Evolutionary conservation across 2,329 filamentous ascomycete genomes (phyloP).

Genomic region (Hypomyces perniciosus): DNA sequence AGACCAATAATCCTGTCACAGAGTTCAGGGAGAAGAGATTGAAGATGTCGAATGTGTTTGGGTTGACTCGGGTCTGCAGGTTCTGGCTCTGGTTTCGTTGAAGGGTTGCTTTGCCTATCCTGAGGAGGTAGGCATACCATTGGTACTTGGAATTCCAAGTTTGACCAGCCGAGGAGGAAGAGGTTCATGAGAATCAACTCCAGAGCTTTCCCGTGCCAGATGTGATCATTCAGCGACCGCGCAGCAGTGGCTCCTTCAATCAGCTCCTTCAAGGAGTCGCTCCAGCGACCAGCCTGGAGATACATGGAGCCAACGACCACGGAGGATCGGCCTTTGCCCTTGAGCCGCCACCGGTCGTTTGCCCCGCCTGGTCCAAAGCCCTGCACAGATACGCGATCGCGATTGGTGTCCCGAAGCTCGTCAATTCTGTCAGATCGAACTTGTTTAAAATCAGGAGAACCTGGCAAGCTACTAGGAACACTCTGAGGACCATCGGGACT

Average conservation of each 20-base stretch:
- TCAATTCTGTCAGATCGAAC: slow-evolving; percentile 36
- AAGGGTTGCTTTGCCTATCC: slow-evolving; percentile 38
- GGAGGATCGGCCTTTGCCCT: slow-evolving; percentile 71
- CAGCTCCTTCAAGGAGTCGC: slow-evolving; percentile 78
- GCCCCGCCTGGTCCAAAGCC: slow-evolving; percentile 68
- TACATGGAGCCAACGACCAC: slow-evolving; percentile 81
- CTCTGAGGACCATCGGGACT: slow-evolving; percentile 43
- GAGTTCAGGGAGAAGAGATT: slow-evolving; percentile 62
- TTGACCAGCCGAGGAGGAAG: slow-evolving; percentile 76
- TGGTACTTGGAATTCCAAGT: slow-evolving; percentile 75
- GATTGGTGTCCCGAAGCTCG: slow-evolving; percentile 43
- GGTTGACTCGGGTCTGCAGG: slow-evolving; percentile 39
- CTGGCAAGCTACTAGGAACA: slow-evolving; percentile 27
- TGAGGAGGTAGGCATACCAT: slow-evolving; percentile 46
- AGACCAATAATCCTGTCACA: slow-evolving; percentile 68
- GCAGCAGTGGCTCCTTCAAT: slow-evolving; percentile 72
- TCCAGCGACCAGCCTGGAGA: slow-evolving; percentile 84
- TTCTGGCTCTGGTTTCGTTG: slow-evolving; percentile 23
- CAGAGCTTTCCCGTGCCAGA: slow-evolving; percentile 96
- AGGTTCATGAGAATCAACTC: slow-evolving; percentile 82
- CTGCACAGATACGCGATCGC: slow-evolving; percentile 56
- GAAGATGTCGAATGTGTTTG: slow-evolving; percentile 48
- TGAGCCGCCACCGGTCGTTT: slow-evolving; percentile 71
- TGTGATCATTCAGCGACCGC: slow-evolving; percentile 75
- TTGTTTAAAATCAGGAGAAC: slow-evolving; percentile 37